phyloP scores from a whole-genome alignment of 1,139 yeast species.

The Debaryomyces fabryi region DNA sequence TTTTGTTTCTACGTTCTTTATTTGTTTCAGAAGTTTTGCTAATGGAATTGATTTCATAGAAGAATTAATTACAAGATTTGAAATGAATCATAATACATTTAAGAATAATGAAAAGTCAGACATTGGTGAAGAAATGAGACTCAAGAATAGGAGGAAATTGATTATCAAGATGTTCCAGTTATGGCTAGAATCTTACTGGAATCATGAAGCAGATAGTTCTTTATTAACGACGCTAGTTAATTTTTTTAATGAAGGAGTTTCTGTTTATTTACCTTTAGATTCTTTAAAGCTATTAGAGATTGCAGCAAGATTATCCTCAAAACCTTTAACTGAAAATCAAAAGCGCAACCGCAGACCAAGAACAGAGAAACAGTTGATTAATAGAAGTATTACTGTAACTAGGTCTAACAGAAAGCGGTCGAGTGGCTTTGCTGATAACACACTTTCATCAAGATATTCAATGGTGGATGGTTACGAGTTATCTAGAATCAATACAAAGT shows the following conservation, averaged over 20 bases:
- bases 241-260: slow-evolving; percentile 75
- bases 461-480: slow-evolving; percentile 57
- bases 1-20: slow-evolving; percentile 74
- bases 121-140: slow-evolving; percentile 49
- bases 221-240: slow-evolving; percentile 70
- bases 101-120: slow-evolving; percentile 36
- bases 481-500: slow-evolving; percentile 48
- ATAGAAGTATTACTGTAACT: slow-evolving; percentile 46
- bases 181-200: slow-evolving; percentile 93
- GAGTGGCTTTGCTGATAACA: slow-evolving; percentile 20
- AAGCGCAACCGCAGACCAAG: slow-evolving; percentile 16
- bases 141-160: slow-evolving; percentile 66
- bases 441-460: slow-evolving; percentile 39
- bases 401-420: slow-evolving; percentile 29
- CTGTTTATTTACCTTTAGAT: slow-evolving; percentile 60
- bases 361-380: slow-evolving; percentile 40
- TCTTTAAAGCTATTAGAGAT: slow-evolving; percentile 61
- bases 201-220: slow-evolving; percentile 58
- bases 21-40: slow-evolving; percentile 78
- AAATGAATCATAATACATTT: slow-evolving; percentile 37
- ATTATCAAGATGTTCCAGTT: slow-evolving; percentile 69
- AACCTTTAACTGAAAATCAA: slow-evolving; percentile 34
- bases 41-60: slow-evolving; percentile 70
- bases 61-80: slow-evolving; percentile 69
- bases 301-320: slow-evolving; percentile 56